Evolutionary conservation across 352 stramenopile species (phyloP), one percentile per base, ranked within the genome.

Genomic region (Plasmopara viticola): DNA sequence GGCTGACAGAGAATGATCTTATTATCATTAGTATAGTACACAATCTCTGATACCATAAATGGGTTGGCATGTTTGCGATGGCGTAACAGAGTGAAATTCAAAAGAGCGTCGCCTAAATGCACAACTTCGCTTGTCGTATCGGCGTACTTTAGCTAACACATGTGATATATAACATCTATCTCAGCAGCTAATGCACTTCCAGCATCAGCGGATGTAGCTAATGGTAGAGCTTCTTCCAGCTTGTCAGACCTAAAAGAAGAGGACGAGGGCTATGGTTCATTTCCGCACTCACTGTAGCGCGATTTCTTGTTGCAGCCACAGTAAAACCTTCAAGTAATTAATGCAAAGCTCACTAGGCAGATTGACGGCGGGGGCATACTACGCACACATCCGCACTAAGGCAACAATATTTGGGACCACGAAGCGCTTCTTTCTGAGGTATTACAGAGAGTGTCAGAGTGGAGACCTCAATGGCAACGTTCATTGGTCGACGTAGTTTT

Each of bases 251-350:
- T 10, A 92, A 48, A 58, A 92, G 88, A 5, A 76, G 61, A 13
- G 78, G 78, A 0, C 66, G 67, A 53, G 88, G 88, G 58, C 73
- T 87, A 62, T 91, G 81, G 39, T 90, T 58, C 43, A 90, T 90
- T 1, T 78, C 78, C 0, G 90, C 71, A 12, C 51, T 66, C 28
- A 56, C 40, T 39, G 51, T 45, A 29, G 57, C 52, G 2, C 57
- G 51, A 0, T 68, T 70, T 14, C 69, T 58, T 2, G 61, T 52
- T 28, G 72, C 71, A 18, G 72, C 68, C 18, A 62, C 56, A 0
- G 67, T 72, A 25, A 88, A 58, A 29, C 85, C 75, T 18, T 83
- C 72, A 7, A 90, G 55, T 63, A 86, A 6, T 69, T 73, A 13
- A 76, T 55, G 35, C 80, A 90, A 14, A 88, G 67, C 50, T 90